Percentiles rank a stretch among this genome's conserved stretches.
Evolutionary conservation across 140 eudicot species (phyloP).

Genomic region (Senecio squalidus): DNA sequence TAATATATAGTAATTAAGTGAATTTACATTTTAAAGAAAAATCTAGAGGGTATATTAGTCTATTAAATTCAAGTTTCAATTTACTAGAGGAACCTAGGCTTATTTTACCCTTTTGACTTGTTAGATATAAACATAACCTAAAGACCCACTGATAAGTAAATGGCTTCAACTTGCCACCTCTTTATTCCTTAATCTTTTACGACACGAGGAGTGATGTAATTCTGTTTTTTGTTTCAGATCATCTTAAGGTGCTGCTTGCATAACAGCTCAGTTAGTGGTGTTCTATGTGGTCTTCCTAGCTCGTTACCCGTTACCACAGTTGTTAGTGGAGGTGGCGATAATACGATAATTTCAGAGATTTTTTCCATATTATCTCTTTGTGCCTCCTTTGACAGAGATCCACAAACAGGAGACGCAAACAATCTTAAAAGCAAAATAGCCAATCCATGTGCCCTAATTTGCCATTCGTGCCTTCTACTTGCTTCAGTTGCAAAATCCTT

Average conservation of each 20-base stretch:
- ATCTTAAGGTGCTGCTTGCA: constrained; percentile 81
- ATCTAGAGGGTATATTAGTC: too few species aligned
- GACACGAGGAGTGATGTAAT: neutral
- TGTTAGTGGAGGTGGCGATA: constrained; percentile 97
- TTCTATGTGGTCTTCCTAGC: constrained; percentile 90
- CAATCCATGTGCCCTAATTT: constrained; percentile 52
- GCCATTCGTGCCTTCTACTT: constrained; percentile 67
- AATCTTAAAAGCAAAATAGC: constrained; percentile 46
- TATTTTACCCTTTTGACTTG: neutral
- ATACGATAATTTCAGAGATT: constrained; percentile 79
- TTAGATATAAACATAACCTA: neutral
- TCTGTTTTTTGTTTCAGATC: constrained; percentile 48
- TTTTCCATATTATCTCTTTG: constrained; percentile 73
- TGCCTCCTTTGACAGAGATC: constrained; percentile 53
- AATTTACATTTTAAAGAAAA: too few species aligned
- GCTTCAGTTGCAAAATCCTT: constrained; percentile 76
- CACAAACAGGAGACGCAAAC: constrained; percentile 52
- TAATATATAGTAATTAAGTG: too few species aligned
- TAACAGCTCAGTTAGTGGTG: constrained; percentile 46
- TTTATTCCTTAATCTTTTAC: neutral
- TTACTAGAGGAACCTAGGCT: too few species aligned
- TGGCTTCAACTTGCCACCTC: neutral
- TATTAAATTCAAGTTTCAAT: too few species aligned
- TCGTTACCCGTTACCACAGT: constrained; percentile 83
- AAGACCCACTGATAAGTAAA: neutral